phyloP scores from a whole-genome alignment of 208 protist species.

The Porcisia hertigi region DNA sequence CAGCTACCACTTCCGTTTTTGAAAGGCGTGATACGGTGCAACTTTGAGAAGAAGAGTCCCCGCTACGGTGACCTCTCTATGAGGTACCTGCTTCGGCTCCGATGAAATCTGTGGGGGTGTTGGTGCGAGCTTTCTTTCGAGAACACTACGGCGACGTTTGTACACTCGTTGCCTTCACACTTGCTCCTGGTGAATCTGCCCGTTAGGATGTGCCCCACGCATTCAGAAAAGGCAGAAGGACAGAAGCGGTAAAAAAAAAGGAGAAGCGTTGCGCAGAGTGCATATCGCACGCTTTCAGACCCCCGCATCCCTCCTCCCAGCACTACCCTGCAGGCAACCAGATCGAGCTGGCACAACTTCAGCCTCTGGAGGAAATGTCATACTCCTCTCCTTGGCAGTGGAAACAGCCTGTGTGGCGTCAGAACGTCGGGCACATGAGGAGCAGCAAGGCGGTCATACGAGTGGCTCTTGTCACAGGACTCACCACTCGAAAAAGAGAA shows the following conservation, averaged over 20 bases:
- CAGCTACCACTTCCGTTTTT: too few relatives aligned
- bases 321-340: background rate
- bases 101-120: background rate
- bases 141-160: background rate
- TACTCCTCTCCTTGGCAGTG: background rate
- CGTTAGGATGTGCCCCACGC: too few relatives aligned
- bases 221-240: background rate
- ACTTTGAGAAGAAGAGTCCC: background rate
- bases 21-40: background rate
- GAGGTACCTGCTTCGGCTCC: background rate
- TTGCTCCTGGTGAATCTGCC: background rate
- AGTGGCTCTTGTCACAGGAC: background rate
- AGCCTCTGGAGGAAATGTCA: background rate
- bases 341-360: background rate
- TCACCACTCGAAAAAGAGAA: conserved; percentile 3
- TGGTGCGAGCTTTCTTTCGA: background rate
- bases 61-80: background rate
- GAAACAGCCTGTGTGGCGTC: too few relatives aligned
- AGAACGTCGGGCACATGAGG: background rate
- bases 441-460: background rate
- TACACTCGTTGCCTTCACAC: background rate
- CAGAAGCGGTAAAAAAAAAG: conserved; percentile 9
- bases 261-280: conserved; percentile 2
- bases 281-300: background rate
- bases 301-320: background rate